Percentiles rank a stretch among this genome's conserved stretches.
These are phyloP conservation scores for Antitrichia curtipendula DNA, from an alignment of 225 moss, liverwort and hornwort genomes.

Conservation along the genomic window DNA sequence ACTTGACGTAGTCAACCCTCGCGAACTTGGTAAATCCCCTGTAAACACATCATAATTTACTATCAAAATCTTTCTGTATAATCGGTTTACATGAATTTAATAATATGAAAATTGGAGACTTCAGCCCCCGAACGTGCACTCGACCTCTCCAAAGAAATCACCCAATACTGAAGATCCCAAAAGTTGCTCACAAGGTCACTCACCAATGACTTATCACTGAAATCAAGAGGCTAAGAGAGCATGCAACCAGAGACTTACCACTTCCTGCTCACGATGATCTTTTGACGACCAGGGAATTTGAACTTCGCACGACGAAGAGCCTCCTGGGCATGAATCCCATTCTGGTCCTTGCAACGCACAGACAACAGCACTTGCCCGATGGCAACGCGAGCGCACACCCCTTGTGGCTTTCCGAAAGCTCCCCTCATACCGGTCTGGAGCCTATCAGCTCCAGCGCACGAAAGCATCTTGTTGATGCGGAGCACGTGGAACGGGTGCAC, in stretches of 20 bases:
- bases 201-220: not conserved
- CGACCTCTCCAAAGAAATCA: no score
- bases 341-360: constrained; percentile 49
- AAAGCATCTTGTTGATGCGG: constrained; percentile 50
- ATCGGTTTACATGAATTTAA: not conserved
- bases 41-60: not conserved
- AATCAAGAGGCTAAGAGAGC: no score
- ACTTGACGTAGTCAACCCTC: constrained; percentile 68
- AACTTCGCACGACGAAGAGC: constrained; percentile 64
- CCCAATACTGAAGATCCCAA: not conserved
- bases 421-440: constrained; percentile 63
- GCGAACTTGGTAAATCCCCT: constrained; percentile 92
- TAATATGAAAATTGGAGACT: not conserved
- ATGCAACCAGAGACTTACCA: constrained; percentile 11
- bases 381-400: constrained; percentile 45
- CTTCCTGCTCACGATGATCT: constrained; percentile 67
- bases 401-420: constrained; percentile 60
- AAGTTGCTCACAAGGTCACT: not conserved
- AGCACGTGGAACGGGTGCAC: constrained; percentile 85
- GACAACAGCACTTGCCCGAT: constrained; percentile 59
- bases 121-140: no score
- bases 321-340: constrained; percentile 46
- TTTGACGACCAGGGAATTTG: constrained; percentile 71
- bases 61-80: not conserved
- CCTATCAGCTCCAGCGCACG: constrained; percentile 59